phyloP scores from a whole-genome alignment of 2,329 filamentous ascomycete genomes.

The Lachnellula willkommii region DNA sequence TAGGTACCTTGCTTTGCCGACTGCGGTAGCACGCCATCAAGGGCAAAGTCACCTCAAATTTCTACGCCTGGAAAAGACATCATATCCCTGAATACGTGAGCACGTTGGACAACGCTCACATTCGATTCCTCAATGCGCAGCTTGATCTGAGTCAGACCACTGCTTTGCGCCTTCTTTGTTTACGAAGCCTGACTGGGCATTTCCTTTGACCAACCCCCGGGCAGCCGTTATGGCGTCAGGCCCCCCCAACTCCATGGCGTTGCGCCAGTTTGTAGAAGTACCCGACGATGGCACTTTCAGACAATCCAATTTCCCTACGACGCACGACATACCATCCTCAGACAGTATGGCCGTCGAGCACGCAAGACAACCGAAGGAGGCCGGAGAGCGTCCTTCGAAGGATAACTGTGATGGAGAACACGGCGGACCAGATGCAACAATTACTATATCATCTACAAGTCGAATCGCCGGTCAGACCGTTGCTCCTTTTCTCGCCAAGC shows the following conservation, averaged over 20 bases:
- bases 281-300: slow-evolving; percentile 10
- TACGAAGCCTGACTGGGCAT: not conserved
- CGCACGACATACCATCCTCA: slow-evolving; percentile 15
- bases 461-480: slow-evolving; percentile 29
- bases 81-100: not conserved
- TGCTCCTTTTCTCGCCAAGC: slow-evolving; percentile 75
- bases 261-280: slow-evolving; percentile 27
- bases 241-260: slow-evolving; percentile 17
- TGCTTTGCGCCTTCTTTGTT: not conserved
- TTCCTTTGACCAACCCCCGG: not conserved
- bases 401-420: slow-evolving; percentile 25
- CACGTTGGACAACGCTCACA: not conserved
- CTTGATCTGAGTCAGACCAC: not conserved
- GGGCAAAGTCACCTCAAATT: slow-evolving; percentile 17
- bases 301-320: slow-evolving; percentile 8
- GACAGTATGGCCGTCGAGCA: slow-evolving; percentile 6
- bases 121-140: slow-evolving; percentile 2
- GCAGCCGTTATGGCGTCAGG: slow-evolving; percentile 22
- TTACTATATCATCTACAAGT: slow-evolving; percentile 25
- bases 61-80: not conserved
- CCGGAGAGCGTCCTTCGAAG: slow-evolving; percentile 21
- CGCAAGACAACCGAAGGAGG: slow-evolving; percentile 6
- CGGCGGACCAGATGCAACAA: slow-evolving; percentile 17
- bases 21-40: slow-evolving; percentile 18
- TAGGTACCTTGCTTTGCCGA: not conserved